Base-by-base conservation (phyloP, 2,329 filamentous ascomycete genomes). In the Fusarium nisikadoi region DNA sequence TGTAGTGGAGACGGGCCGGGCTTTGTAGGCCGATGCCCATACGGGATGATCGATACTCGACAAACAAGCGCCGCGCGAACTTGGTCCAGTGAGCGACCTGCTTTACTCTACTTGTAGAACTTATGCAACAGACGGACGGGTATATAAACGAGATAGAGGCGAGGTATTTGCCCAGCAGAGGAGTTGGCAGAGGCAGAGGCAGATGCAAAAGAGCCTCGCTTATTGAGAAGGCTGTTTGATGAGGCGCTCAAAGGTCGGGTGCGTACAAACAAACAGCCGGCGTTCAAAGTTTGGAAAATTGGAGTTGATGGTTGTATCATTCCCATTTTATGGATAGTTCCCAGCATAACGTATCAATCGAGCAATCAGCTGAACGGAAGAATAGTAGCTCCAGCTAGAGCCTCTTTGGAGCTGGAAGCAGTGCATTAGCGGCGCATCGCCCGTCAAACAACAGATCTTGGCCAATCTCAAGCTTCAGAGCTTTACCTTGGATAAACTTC, bases 11-110 rank as follows among this genome's bases (percentile, higher is more conserved):
- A 71, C 71, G 52, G 65, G 58, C 62, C 66, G 58, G 70, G 67
- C 70, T 73, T 73, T 62, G 70, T 73, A 71, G 66, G 70, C 70
- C 47, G 70, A 54, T 71, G 43, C 31, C 66, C 62, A 73, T 73
- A 70, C 70, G 70, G 70, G 55, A 72, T 70, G 70, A 72, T 72
- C 65, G 70, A 72, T 72, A 72, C 70, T 72, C 70, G 70, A 72
- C 61, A 65, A 72, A 66, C 70, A 72, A 66, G 70, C 65, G 70
- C 70, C 56, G 58, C 70, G 65, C 65, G 47, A 73, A 54, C 53
- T 70, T 58, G 52, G 35, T 45, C 63, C 57, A 60, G 68, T 56
- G 54, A 45, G 46, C 45, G 57, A 25, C 43, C 52, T 54, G 33
- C n/a, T 38, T 36, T 45, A n/a, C 49, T 53, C 23, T 53, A n/a